Conservation (phyloP, 768 basidiomycete species). For the Pleurotus salmoneostramineus region DNA sequence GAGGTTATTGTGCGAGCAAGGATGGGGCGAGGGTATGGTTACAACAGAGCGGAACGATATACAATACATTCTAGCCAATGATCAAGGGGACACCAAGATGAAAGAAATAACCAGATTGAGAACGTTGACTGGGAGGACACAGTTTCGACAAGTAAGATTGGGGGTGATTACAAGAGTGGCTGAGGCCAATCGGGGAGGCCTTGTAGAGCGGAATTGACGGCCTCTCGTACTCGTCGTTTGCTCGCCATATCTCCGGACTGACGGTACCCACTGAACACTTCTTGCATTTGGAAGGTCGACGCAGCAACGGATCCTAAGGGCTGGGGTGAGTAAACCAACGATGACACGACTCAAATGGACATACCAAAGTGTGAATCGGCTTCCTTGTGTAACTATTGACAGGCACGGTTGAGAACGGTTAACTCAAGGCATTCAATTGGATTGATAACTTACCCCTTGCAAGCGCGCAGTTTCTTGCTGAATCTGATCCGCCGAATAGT, state of each 20-base stretch:
- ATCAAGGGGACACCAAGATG: too few relatives aligned
- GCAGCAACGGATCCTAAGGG: slow-evolving; percentile 60
- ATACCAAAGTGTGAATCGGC: slow-evolving; percentile 46
- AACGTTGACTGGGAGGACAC: too few relatives aligned
- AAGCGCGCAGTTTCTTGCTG: slow-evolving; percentile 56
- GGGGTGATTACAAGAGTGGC: slow-evolving; percentile 20
- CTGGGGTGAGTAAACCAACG: background rate
- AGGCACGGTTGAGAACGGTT: background rate
- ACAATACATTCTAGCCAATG: too few relatives aligned
- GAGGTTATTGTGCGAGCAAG: too few relatives aligned
- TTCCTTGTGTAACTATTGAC: slow-evolving; percentile 48
- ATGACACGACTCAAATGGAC: slow-evolving; percentile 9
- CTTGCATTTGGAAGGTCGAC: slow-evolving; percentile 71
- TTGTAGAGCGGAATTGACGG: slow-evolving; percentile 70
- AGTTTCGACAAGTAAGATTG: too few relatives aligned
- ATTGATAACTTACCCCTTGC: slow-evolving; percentile 45
- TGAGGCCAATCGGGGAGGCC: slow-evolving; percentile 75
- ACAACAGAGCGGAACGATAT: too few relatives aligned
- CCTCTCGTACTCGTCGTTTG: slow-evolving; percentile 73
- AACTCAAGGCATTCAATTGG: background rate
- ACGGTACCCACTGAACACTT: slow-evolving; percentile 69
- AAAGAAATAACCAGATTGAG: too few relatives aligned
- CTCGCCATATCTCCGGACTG: slow-evolving; percentile 70
- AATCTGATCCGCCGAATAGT: slow-evolving; percentile 41
- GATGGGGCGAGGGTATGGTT: too few relatives aligned